Conservation (phyloP, 2,329 filamentous ascomycete species). For the Fusarium buxicola region DNA sequence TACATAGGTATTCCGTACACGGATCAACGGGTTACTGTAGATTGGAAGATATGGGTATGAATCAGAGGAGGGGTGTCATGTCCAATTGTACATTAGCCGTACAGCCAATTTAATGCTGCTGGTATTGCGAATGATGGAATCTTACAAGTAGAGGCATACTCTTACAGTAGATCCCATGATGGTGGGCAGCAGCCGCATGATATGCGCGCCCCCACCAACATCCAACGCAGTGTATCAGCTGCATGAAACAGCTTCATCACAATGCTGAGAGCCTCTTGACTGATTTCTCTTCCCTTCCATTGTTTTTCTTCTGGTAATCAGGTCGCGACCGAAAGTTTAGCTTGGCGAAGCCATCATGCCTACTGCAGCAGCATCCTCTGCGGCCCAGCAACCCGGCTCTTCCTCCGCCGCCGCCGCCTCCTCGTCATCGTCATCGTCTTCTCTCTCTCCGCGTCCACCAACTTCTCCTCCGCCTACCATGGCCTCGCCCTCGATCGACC, state of each 20-base stretch:
- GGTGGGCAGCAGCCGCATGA: slow-evolving; percentile 35
- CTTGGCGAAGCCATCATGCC: slow-evolving; percentile 18
- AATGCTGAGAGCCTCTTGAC: background rate
- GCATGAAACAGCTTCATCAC: slow-evolving; percentile 27
- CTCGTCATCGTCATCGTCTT: slow-evolving; percentile 37
- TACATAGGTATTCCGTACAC: slow-evolving; percentile 16
- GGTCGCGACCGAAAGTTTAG: background rate
- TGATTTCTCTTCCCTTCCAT: background rate
- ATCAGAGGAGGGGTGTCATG: slow-evolving; percentile 7
- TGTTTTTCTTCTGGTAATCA: background rate
- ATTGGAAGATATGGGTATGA: slow-evolving; percentile 1
- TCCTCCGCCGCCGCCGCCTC: slow-evolving; percentile 20
- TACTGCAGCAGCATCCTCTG: slow-evolving; percentile 14
- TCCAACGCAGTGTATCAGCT: slow-evolving; percentile 29
- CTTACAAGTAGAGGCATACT: no score
- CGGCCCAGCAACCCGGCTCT: slow-evolving; percentile 15
- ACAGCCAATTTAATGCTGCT: slow-evolving; percentile 42
- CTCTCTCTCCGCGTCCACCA: slow-evolving; percentile 37
- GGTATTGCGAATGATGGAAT: slow-evolving; percentile 13
- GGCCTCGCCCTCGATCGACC: slow-evolving; percentile 39
- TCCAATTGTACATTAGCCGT: slow-evolving; percentile 40
- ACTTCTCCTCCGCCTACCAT: slow-evolving; percentile 43
- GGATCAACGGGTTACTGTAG: slow-evolving; percentile 8
- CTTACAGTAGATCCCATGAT: slow-evolving; percentile 31
- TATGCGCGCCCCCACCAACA: slow-evolving; percentile 38